These are phyloP conservation scores for Brasenia schreberi DNA, from an alignment of 164 flowering plant species.

Conservation along the genomic window DNA sequence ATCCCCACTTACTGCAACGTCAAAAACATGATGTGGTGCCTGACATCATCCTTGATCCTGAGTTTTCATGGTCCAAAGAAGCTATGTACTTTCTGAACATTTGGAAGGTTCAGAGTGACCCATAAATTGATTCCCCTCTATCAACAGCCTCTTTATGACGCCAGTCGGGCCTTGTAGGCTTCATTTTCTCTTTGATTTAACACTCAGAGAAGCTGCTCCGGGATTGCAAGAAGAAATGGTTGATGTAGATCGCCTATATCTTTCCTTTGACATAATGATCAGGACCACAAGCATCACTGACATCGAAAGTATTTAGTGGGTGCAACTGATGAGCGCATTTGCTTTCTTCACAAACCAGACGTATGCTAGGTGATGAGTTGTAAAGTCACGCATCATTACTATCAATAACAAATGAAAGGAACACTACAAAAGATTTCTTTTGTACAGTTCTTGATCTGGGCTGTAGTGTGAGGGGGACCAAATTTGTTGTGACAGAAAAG, in stretches of 20 bases:
- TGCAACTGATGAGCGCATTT: neutral
- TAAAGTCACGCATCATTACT: neutral
- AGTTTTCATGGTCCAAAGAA: too few species aligned
- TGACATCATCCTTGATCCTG: too few species aligned
- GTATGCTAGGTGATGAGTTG: neutral
- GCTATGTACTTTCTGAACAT: too few species aligned
- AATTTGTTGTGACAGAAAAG: neutral
- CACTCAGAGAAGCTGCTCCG: neutral
- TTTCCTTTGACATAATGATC: neutral
- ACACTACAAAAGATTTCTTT: neutral
- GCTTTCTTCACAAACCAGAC: neutral
- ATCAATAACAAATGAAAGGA: neutral
- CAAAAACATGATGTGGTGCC: too few species aligned
- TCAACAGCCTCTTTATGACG: neutral
- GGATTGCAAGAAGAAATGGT: neutral
- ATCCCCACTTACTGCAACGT: too few species aligned
- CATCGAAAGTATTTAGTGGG: neutral
- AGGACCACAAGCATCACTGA: neutral
- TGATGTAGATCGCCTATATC: neutral
- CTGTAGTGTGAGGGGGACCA: neutral
- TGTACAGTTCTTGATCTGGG: neutral
- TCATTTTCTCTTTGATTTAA: neutral
- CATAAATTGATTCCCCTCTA: neutral
- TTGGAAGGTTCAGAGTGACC: neutral
- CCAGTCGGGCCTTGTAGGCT: neutral